A percentile compares a stretch with the other conserved stretches of the same genome.
Conservation (phyloP, 176 grass and related monocot species). For the Stipa capillata region DNA sequence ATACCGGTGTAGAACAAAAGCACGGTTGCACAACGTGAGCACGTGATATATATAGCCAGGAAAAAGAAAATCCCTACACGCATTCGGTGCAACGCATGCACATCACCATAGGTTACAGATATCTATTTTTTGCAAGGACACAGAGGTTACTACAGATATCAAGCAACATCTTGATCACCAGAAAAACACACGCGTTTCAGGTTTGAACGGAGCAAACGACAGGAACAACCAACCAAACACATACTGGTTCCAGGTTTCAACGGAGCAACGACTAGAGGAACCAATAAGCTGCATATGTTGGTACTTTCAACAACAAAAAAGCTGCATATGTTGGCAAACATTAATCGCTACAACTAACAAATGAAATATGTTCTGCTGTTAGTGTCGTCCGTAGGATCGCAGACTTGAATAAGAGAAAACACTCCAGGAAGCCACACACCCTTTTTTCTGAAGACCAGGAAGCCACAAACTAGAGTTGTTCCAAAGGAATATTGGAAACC, state of each 20-base stretch:
- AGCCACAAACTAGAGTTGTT: background rate
- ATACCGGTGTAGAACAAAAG: background rate
- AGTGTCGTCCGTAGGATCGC: background rate
- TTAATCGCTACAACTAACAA: background rate
- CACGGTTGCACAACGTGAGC: background rate
- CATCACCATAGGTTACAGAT: background rate
- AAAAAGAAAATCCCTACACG: background rate
- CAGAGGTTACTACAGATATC: too few relatives aligned
- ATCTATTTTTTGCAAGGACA: too few relatives aligned
- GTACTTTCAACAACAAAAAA: too few relatives aligned
- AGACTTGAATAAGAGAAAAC: background rate
- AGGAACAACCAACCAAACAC: background rate
- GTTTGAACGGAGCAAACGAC: background rate
- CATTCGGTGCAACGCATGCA: background rate
- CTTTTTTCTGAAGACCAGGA: too few relatives aligned
- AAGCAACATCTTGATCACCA: too few relatives aligned
- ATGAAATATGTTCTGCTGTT: background rate
- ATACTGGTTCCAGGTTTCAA: background rate
- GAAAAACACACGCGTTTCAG: background rate
- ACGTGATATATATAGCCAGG: too few relatives aligned
- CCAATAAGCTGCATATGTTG: too few relatives aligned
- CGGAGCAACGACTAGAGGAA: background rate
- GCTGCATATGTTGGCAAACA: background rate
- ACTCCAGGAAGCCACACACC: background rate
- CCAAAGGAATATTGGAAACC: background rate